Evolutionary conservation across 2,329 filamentous ascomycete species (phyloP).

Genomic region (Fulvia fulva): DNA sequence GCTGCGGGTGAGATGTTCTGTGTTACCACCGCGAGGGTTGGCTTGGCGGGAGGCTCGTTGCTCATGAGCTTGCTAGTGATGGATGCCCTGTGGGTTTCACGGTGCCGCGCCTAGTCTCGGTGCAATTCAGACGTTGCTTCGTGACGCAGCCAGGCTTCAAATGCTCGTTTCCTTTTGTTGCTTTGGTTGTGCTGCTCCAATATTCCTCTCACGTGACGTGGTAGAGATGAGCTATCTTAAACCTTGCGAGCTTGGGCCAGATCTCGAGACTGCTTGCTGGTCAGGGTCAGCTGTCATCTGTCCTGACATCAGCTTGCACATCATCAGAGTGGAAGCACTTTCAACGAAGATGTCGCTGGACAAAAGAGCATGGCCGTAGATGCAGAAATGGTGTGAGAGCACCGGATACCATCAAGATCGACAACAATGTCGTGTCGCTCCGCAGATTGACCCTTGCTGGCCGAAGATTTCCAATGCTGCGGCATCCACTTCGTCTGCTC

Average conservation of each 20-base stretch:
- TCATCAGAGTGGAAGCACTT: not conserved
- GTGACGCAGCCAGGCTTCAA: no score
- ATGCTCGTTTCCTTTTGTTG: no score
- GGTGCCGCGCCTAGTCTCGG: no score
- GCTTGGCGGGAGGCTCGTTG: not conserved
- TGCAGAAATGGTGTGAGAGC: not conserved
- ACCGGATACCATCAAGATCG: not conserved
- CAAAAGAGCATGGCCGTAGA: not conserved
- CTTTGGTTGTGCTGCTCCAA: not conserved
- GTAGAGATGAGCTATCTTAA: not conserved
- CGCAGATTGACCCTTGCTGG: not conserved
- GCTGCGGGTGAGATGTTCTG: not conserved
- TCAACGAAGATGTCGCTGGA: not conserved
- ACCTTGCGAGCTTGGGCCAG: slow-evolving; percentile 17
- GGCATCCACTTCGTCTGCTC: not conserved
- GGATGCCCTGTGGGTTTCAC: no score
- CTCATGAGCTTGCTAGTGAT: no score
- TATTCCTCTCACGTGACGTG: not conserved
- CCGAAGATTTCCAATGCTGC: slow-evolving; percentile 4
- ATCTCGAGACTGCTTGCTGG: not conserved
- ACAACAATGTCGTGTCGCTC: slow-evolving; percentile 1
- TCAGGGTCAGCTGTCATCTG: not conserved
- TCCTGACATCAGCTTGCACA: not conserved
- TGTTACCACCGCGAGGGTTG: not conserved
- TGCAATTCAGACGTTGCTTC: no score